Conservation (phyloP, 441 rosid species). For the Aquilaria agallochum region DNA sequence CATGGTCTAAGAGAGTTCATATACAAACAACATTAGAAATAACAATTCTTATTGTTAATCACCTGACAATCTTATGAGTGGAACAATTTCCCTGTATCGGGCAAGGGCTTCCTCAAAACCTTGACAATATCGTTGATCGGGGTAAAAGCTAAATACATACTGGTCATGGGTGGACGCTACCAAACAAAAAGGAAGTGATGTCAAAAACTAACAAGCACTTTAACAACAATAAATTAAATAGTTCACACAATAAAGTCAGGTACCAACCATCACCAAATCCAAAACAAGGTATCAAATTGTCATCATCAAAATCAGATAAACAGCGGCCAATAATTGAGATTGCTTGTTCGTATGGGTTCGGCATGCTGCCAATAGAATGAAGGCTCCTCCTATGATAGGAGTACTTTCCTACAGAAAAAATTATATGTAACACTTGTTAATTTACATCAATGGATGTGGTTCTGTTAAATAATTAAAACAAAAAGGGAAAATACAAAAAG, state of each 20-base stretch:
- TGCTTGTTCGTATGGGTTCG: slow-evolving; percentile 88
- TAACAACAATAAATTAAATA: slow-evolving; percentile 5
- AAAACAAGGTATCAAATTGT: slow-evolving; percentile 85
- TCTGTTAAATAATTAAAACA: background rate
- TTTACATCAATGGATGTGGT: background rate
- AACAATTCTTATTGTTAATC: background rate
- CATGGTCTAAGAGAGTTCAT: no score
- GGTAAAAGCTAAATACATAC: slow-evolving; percentile 73
- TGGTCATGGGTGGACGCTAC: slow-evolving; percentile 82
- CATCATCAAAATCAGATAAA: slow-evolving; percentile 87
- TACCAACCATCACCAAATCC: slow-evolving; percentile 94
- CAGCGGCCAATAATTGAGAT: slow-evolving; percentile 84
- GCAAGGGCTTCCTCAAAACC: slow-evolving; percentile 76
- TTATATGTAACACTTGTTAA: slow-evolving; percentile 2
- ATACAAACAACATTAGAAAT: no score
- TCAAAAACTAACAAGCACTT: background rate
- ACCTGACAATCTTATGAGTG: slow-evolving; percentile 77
- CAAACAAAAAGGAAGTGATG: slow-evolving; percentile 12
- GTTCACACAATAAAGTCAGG: background rate
- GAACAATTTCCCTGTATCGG: slow-evolving; percentile 78
- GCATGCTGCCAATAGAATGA: slow-evolving; percentile 55
- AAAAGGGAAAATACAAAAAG: background rate
- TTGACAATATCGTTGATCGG: slow-evolving; percentile 53
- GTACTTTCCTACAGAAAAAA: slow-evolving; percentile 47
- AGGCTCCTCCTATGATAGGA: slow-evolving; percentile 75